Base-by-base conservation (phyloP, 179 eudicot species). In the Carnegiea gigantea region DNA sequence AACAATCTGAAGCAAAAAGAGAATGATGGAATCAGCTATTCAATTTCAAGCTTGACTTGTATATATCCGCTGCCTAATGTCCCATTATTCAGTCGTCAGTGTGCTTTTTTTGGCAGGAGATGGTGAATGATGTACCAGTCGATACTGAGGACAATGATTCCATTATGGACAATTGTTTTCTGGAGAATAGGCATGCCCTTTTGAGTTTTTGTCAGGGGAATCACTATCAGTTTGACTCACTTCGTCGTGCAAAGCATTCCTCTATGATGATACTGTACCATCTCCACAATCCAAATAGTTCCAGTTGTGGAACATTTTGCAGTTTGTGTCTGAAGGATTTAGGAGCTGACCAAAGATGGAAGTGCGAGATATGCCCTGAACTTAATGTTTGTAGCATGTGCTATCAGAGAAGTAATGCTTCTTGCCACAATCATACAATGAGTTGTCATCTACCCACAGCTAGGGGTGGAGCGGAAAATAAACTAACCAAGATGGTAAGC, bases 221-320 rank as follows among this genome's bases (percentile, higher is more conserved):
- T 73, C 89, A 89, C 83, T 95, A 92, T 73, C 94, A 90, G 81
- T 95, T 93, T 80, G 93, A 92, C 81, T 79, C 95, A 9, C 93
- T 90, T 83, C 92, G 95, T 15, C 93, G 91, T 80, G 99, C 98
- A 53, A 95, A 93, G 88, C 93, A 95, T 85, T 90, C 97, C 13
- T 93, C 99, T 51, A 87, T 91, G 94, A 95, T 95, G 98, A 92
- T 95, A 74, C 82, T 95, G 48, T 88, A 95, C 79, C 92, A 93
- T 85, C 90, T 93, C 77, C 92, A 90, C 70, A 82, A 88, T 78
- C 83, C 85, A 44, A 85, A 65, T 33, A 78, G 80, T 73, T 75
- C 82, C 46, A 82, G 28, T 40, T 17, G 18, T 28, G 86, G 83
- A 51, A 82, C 38, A 28, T 70, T 24, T 43, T 93, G 94, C 86